Evolutionary conservation across 371 early-diverging fungal genomes (phyloP), one percentile per base, ranked within the genome.

Genomic region (Circinella minor): DNA sequence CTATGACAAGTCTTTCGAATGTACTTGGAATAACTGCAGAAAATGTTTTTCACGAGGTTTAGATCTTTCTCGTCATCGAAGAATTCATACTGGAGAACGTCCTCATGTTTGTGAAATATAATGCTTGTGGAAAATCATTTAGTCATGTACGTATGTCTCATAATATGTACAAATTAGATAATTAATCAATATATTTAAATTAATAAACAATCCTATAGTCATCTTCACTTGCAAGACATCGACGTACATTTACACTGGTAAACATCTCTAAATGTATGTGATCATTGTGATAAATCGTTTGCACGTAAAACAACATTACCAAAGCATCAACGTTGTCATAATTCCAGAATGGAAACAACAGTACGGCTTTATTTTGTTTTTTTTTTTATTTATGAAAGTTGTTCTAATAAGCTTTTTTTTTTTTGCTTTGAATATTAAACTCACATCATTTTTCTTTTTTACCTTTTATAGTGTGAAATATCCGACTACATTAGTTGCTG

Each of bases 1-100:
- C 51, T 65, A 70, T 62, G 81, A 80, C 65, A 84, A 84, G 76
- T 89, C 90, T 17, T 90, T 89, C 76, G 79, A 81, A 71, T 93
- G 93, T 77, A 74, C 76, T 46, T 92, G 92, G 91, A 74, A 75
- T 60, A 80, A 82, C 37, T 93, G 93, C 76, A 76, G 77, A 69
- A 92, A 91, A 80, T 84, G 89, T 39, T 93, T 93, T 69, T 89
- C 92, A 14, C 85, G 93, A 74, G 87, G 91, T 62, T 92, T 92
- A n/a, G 93, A 93, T 74, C 85, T 93, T 47, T 87, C 89, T 17
- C 84, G 93, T 68, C 93, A 93, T 79, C 84, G 83, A 18, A 79
- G 94, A 62, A 93, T 92, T 74, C 92, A 92, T 70, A 92, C 92
- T 7, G 92, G 92, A 49, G 93, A 91, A 73, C 80, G 88, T 47